Evolutionary conservation across 108 stramenopile genomes (phyloP).

Genomic region (Skeletonema marinoi): DNA sequence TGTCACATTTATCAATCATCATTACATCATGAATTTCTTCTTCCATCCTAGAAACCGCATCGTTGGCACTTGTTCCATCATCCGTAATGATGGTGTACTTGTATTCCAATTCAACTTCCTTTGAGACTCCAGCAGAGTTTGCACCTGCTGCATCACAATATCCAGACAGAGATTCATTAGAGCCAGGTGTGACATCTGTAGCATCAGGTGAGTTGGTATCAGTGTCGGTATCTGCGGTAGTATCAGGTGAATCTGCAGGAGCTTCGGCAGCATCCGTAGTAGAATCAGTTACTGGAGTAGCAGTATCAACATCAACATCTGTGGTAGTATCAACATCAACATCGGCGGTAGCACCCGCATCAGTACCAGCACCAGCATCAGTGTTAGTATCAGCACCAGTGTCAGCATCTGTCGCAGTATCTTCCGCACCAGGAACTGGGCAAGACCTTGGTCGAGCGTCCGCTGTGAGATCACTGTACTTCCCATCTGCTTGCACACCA

Average conservation of each 20-base stretch:
- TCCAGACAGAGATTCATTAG: not conserved
- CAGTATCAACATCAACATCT: not conserved
- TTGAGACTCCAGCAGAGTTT: not conserved
- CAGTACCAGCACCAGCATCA: not conserved
- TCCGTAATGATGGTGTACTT: not conserved
- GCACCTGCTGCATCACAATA: not conserved
- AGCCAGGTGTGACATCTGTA: not conserved
- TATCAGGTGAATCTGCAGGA: not conserved
- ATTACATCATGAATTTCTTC: conserved; percentile 1
- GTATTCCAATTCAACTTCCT: not conserved
- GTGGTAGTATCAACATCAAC: not conserved
- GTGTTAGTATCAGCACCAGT: not conserved
- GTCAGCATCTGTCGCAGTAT: not conserved
- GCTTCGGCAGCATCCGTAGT: not conserved
- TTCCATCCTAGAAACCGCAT: not conserved
- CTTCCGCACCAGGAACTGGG: not conserved
- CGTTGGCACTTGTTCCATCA: not conserved
- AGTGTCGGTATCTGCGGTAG: too few relatives aligned
- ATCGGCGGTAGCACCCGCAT: not conserved
- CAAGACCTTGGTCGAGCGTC: conserved; percentile 25
- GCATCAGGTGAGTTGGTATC: too few relatives aligned
- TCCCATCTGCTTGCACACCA: conserved; percentile 26
- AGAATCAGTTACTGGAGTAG: not conserved
- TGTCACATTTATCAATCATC: not conserved
- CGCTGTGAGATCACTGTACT: conserved; percentile 12